phyloP scores from a whole-genome alignment of 2,329 filamentous ascomycete species.

The Colletotrichum magnum region DNA sequence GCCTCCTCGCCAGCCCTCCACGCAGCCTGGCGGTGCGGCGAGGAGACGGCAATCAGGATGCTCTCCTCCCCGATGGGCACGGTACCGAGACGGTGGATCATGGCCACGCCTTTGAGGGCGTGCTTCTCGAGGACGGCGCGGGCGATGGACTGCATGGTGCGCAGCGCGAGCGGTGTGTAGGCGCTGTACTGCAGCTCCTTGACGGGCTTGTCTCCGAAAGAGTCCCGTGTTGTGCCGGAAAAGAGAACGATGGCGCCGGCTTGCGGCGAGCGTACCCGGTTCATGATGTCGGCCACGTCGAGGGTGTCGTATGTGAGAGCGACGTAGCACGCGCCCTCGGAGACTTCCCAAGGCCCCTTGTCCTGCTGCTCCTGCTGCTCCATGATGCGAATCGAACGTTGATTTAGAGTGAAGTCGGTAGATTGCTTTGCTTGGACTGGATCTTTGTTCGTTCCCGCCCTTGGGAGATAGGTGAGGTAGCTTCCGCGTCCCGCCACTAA shows the following conservation, averaged over 20 bases:
- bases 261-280: constrained; percentile 78
- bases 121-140: constrained; percentile 71
- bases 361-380: constrained; percentile 6
- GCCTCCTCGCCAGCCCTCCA: constrained; percentile 93
- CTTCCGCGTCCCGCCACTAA: neutral
- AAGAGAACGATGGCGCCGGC: constrained; percentile 85
- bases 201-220: constrained; percentile 79
- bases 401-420: no score
- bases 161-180: constrained; percentile 79
- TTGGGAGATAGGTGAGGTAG: neutral
- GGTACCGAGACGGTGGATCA: constrained; percentile 86
- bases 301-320: constrained; percentile 76
- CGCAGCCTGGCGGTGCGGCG: constrained; percentile 85
- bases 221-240: constrained; percentile 83
- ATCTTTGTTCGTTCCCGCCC: no score
- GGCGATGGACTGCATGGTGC: constrained; percentile 77
- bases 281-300: constrained; percentile 69
- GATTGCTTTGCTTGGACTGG: neutral
- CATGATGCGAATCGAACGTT: neutral
- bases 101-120: constrained; percentile 78
- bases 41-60: constrained; percentile 88
- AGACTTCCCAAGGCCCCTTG: constrained; percentile 54
- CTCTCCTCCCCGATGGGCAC: constrained; percentile 95
- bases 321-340: constrained; percentile 72
- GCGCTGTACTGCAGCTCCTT: constrained; percentile 82